Conservation (phyloP, 2,329 filamentous ascomycete species). For the Zymoseptoria brevis region DNA sequence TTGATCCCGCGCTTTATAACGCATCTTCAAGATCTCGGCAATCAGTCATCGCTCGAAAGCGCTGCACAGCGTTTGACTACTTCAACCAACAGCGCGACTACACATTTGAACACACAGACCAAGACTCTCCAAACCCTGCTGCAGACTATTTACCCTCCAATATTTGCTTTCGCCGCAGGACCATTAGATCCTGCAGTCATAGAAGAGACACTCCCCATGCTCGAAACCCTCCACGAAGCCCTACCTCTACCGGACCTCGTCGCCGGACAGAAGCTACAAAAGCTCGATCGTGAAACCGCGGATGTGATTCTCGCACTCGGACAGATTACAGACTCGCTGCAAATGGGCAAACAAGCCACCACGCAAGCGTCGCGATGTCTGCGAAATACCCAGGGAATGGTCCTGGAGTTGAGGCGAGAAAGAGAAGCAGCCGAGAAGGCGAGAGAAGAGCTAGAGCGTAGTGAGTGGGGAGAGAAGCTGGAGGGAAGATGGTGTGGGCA, state of each 20-base stretch:
- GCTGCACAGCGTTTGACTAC: constrained; percentile 29
- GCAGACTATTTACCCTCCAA: constrained; percentile 57
- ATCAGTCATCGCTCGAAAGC: constrained; percentile 28
- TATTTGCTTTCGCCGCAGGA: constrained; percentile 45
- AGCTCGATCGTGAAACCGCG: constrained; percentile 57
- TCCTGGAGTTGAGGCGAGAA: constrained; percentile 76
- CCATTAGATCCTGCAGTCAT: constrained; percentile 58
- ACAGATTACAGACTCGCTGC: constrained; percentile 80
- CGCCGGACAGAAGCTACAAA: constrained; percentile 58
- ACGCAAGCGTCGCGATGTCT: constrained; percentile 72
- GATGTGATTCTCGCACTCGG: constrained; percentile 74
- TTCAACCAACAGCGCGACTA: constrained; percentile 46
- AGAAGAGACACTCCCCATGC: constrained; percentile 60
- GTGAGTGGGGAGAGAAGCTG: constrained; percentile 73
- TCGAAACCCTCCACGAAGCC: constrained; percentile 55
- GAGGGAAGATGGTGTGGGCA: constrained; percentile 70
- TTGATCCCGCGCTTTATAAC: constrained; percentile 26
- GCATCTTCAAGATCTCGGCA: constrained; percentile 29
- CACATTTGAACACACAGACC: constrained; percentile 67
- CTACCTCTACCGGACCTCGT: constrained; percentile 61
- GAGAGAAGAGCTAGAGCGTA: constrained; percentile 68
- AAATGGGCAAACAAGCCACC: constrained; percentile 87
- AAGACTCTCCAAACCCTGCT: constrained; percentile 66
- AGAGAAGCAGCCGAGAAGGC: constrained; percentile 76
- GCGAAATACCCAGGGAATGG: constrained; percentile 73